phyloP scores from a whole-genome alignment of 192 early-diverging fungal species.

The Chytriomyces confervae region DNA sequence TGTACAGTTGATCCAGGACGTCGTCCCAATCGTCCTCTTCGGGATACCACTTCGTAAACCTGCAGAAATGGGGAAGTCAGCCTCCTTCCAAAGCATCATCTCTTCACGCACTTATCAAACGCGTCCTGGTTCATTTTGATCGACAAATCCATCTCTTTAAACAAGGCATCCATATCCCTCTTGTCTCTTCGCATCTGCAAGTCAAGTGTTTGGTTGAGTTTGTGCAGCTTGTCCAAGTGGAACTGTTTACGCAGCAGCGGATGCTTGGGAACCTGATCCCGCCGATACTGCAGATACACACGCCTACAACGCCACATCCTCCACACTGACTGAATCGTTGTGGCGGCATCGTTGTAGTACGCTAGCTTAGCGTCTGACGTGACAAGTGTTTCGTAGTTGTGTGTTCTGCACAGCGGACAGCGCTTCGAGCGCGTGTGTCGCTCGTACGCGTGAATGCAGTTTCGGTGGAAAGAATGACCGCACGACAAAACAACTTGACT shows the following conservation, averaged over 20 bases:
- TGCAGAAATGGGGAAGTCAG: background rate
- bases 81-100: background rate
- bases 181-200: constrained; percentile 1
- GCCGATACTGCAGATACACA: background rate
- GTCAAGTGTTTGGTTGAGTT: background rate
- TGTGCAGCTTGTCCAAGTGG: constrained; percentile 4
- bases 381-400: constrained; percentile 1
- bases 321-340: constrained; percentile 21
- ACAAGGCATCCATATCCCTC: background rate
- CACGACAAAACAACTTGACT: constrained; percentile 20
- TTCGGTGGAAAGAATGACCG: constrained; percentile 17
- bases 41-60: background rate
- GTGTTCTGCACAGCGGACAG: constrained; percentile 13
- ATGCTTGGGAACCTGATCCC: constrained; percentile 3
- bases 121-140: constrained; percentile 6
- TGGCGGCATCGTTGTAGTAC: constrained; percentile 17
- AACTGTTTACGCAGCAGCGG: constrained; percentile 10
- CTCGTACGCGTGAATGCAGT: constrained; percentile 24
- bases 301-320: background rate
- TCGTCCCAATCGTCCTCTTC: constrained; percentile 18
- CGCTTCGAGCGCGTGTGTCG: constrained; percentile 11
- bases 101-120: constrained; percentile 5
- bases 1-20: constrained; percentile 6
- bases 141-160: constrained; percentile 19
- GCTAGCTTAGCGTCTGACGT: constrained; percentile 7